These are phyloP conservation scores for Citrus hindsii DNA, from an alignment of 345 rosid species.

Conservation along the genomic window DNA sequence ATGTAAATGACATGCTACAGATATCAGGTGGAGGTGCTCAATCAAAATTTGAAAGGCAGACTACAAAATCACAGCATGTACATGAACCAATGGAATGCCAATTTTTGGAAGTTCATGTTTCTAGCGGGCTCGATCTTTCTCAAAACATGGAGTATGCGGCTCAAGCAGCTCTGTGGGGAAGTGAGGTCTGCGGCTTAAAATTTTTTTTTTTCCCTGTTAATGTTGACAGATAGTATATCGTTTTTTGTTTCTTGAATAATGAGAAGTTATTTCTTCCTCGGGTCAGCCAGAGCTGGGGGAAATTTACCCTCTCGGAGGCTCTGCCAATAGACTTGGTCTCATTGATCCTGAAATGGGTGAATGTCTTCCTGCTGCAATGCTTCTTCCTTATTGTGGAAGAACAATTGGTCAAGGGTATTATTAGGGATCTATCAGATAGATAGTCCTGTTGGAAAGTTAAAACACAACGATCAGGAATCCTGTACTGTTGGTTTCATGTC, in stretches of 20 bases:
- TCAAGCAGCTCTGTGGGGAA: slow-evolving; percentile 93
- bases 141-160: slow-evolving; percentile 63
- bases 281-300: slow-evolving; percentile 94
- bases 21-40: slow-evolving; percentile 71
- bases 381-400: slow-evolving; percentile 78
- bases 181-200: slow-evolving; percentile 52
- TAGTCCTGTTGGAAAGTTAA: background rate
- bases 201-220: background rate
- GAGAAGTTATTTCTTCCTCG: slow-evolving; percentile 53
- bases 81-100: slow-evolving; percentile 50
- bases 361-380: slow-evolving; percentile 97
- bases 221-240: background rate
- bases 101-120: slow-evolving; percentile 66
- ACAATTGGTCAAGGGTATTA: slow-evolving; percentile 81
- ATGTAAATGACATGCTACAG: slow-evolving; percentile 33
- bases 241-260: slow-evolving; percentile 30
- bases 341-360: slow-evolving; percentile 82
- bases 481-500: background rate
- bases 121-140: slow-evolving; percentile 70
- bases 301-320: slow-evolving; percentile 90
- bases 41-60: slow-evolving; percentile 43
- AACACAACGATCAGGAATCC: background rate
- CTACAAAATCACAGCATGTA: slow-evolving; percentile 31
- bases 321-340: slow-evolving; percentile 85
- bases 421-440: slow-evolving; percentile 39